A percentile compares a stretch with the other conserved stretches of the same genome.
These are phyloP conservation scores for Rhizophagus clarus DNA, from an alignment of 192 early-diverging fungal genomes.

Conservation along the genomic window DNA sequence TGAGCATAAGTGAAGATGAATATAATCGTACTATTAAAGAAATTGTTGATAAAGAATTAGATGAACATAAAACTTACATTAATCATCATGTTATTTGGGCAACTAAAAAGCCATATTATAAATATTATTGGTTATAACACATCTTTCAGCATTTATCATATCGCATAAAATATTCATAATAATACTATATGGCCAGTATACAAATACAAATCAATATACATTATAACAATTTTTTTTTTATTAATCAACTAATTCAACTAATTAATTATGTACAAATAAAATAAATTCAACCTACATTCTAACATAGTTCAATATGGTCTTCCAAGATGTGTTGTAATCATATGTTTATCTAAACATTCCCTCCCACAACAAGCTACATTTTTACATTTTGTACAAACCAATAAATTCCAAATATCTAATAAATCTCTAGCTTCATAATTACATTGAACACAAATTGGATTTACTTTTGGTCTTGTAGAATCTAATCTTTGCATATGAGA, in stretches of 20 bases:
- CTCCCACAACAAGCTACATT: background rate
- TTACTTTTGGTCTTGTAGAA: slow-evolving; percentile 4
- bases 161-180: background rate
- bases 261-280: too few relatives aligned
- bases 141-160: background rate
- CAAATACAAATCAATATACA: too few relatives aligned
- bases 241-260: too few relatives aligned
- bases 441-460: background rate
- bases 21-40: slow-evolving; percentile 12
- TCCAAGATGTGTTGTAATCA: background rate
- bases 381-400: background rate
- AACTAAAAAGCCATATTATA: background rate
- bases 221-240: too few relatives aligned
- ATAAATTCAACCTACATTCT: too few relatives aligned
- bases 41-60: slow-evolving; percentile 14
- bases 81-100: slow-evolving; percentile 11
- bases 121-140: background rate
- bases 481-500: background rate
- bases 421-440: slow-evolving; percentile 6
- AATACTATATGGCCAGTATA: background rate
- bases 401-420: slow-evolving; percentile 6
- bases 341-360: background rate
- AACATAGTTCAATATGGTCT: background rate
- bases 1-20: slow-evolving; percentile 1
- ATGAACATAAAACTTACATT: background rate